phyloP scores from a whole-genome alignment of 192 early-diverging fungal genomes.

The Coemansia sp. region DNA sequence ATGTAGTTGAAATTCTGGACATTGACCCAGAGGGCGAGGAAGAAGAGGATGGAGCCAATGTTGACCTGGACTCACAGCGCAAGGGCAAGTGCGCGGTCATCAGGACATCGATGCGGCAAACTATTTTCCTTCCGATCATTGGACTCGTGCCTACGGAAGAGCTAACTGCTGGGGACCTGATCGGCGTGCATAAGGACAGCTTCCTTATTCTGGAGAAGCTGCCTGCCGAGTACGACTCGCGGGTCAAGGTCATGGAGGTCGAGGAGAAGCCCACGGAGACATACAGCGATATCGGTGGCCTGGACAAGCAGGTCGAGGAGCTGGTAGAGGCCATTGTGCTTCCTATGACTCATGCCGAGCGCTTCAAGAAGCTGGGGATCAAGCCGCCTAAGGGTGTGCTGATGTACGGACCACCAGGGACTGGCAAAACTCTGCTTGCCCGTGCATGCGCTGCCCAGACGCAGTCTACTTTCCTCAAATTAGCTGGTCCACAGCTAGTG shows the following conservation, averaged over 20 bases:
- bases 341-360: slow-evolving; percentile 83
- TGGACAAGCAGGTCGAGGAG: slow-evolving; percentile 87
- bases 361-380: slow-evolving; percentile 85
- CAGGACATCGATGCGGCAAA: slow-evolving; percentile 93
- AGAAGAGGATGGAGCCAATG: slow-evolving; percentile 93
- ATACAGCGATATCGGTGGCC: slow-evolving; percentile 91
- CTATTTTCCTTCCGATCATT: slow-evolving; percentile 95
- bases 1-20: slow-evolving; percentile 95
- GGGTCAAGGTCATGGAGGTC: slow-evolving; percentile 99
- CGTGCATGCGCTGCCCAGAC: slow-evolving; percentile 98
- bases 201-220: slow-evolving; percentile 94
- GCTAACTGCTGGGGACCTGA: slow-evolving; percentile 93
- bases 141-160: slow-evolving; percentile 88
- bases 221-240: slow-evolving; percentile 96
- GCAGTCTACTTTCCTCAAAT: slow-evolving; percentile 91
- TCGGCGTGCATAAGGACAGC: slow-evolving; percentile 98
- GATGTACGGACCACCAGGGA: slow-evolving; percentile 85
- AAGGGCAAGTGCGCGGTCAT: slow-evolving; percentile 98
- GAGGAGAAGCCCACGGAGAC: slow-evolving; percentile 99
- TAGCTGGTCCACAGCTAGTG: slow-evolving; percentile 95
- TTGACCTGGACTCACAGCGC: slow-evolving; percentile 88
- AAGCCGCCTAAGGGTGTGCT: slow-evolving; percentile 83
- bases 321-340: slow-evolving; percentile 84
- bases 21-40: slow-evolving; percentile 86
- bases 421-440: slow-evolving; percentile 91